Evolutionary conservation across 305 asterid species (phyloP).

Genomic region (Solanum hybrid): DNA sequence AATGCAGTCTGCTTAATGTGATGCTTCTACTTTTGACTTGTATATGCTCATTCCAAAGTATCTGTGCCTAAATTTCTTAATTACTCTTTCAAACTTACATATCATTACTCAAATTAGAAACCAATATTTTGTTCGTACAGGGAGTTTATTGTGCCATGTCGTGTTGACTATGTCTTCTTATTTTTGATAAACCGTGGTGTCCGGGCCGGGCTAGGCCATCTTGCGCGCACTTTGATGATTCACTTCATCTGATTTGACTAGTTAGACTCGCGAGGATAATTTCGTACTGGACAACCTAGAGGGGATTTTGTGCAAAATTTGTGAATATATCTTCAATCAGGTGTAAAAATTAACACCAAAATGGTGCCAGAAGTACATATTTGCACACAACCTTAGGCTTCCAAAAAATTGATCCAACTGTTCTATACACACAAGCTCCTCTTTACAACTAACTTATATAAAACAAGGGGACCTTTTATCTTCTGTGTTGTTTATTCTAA

Average conservation of each 20-base stretch:
- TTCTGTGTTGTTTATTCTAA: neutral
- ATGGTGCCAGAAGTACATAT: neutral
- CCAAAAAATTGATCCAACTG: neutral
- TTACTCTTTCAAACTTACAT: neutral
- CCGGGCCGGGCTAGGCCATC: neutral
- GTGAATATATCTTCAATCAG: neutral
- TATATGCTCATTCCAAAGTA: neutral
- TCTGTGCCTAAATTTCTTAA: neutral
- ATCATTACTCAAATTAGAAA: neutral
- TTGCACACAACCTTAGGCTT: neutral
- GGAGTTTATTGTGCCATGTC: neutral
- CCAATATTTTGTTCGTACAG: neutral
- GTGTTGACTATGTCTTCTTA: neutral
- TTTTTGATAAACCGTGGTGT: neutral
- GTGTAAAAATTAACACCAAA: neutral
- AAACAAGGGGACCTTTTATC: neutral
- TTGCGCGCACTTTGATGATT: neutral
- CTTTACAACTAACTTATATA: neutral
- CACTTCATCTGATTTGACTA: neutral
- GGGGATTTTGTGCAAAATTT: neutral
- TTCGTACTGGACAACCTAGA: neutral
- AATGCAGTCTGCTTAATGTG: neutral
- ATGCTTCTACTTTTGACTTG: neutral
- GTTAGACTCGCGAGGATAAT: neutral
- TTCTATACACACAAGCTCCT: neutral